Evolutionary conservation across 257 asterid species (phyloP), one percentile per base, ranked within the genome.

Genomic region (Orobanche coerulescens): DNA sequence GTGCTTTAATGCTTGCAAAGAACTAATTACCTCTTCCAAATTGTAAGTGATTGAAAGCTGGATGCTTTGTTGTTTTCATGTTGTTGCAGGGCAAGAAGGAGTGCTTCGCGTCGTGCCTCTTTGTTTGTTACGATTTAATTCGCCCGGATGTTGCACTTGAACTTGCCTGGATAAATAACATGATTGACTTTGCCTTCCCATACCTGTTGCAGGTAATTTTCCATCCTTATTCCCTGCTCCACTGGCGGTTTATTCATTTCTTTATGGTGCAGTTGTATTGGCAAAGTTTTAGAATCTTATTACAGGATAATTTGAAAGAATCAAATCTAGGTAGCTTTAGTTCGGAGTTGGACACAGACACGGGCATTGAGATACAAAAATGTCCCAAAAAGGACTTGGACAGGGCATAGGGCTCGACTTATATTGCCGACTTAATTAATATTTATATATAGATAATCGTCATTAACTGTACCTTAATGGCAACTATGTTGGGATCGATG

Each of bases 111-210:
- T 93, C 99, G 1, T 93, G 99, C 92, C 90, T 93, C 66, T 93
- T 89, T 71, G 99, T 93, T 60, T 93, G 99, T 70, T 93, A 93
- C 18, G 99, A 93, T 61, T 75, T 89, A 77, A 79, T 93, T 42
- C 99, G 97, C 37, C 74, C 90, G 0, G 98, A 93, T 73, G 96
- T 93, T 62, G 99, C 87, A 10, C 94, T 93, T 65, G 99, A 93
- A 67, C 95, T 93, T 26, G 96, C 97, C 61, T 93, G 99, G 99
- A 82, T 87, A 80, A 84, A 93, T 65, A 90, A 90, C 78, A 89
- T 87, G 93, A 70, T 90, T 14, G 97, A 89, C 77, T 93, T 93
- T 73, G 95, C 97, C 62, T 87, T 93, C 84, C 99, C 97, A 5
- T 90, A 87, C 71, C 82, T 93, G 55, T 82, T 90, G 63, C 97